Base-by-base conservation (phyloP, 441 rosid genomes). In the Aquilaria agallochum region DNA sequence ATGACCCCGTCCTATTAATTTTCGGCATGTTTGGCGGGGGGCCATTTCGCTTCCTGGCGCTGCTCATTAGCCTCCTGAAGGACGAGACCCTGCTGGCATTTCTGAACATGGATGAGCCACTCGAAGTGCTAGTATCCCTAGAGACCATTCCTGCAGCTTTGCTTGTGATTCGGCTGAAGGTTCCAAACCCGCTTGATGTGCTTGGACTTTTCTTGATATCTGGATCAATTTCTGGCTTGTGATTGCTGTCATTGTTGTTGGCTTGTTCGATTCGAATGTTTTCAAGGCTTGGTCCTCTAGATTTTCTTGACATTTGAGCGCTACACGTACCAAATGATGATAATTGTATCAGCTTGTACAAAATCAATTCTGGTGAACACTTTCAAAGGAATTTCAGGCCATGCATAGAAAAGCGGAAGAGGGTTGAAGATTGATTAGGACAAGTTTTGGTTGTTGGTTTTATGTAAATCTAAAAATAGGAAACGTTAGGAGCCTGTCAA, bases 1-100 rank as follows among this genome's bases (percentile, higher is more conserved):
- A 54, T 2, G 97, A 82, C 11, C 81, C 68, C 30, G 85, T 75
- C 65, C 97, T 77, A 13, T 50, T 30, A 11, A 10, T 55, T 4
- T 30, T 56, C 7, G 62, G 44, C 8, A 88, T 70, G 61, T 67
- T 77, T 14, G 72, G 54, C n/a, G 79, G 80, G 27, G 58, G 51
- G 2, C 73, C 78, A 49, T 51, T 70, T 42, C 63, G 72, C 65
- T 54, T 80, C 64, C 69, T 51, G 4, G 69, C 80, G 4, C 36
- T 47, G 53, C 82, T 77, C 11, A 65, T 36, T 9, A 65, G 68
- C 53, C 71, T 75, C 10, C 14, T 50, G 20, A 62, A 62, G 4
- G 63, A 55, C n/a, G 54, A 12, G 11, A 13, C 7, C 50, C 57
- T 54, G 13, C 66, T 55, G 11, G 12, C 30, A 60, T 12, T 48